phyloP scores from a whole-genome alignment of 495 filamentous ascomycete genomes.

The Cryomyces minteri region DNA sequence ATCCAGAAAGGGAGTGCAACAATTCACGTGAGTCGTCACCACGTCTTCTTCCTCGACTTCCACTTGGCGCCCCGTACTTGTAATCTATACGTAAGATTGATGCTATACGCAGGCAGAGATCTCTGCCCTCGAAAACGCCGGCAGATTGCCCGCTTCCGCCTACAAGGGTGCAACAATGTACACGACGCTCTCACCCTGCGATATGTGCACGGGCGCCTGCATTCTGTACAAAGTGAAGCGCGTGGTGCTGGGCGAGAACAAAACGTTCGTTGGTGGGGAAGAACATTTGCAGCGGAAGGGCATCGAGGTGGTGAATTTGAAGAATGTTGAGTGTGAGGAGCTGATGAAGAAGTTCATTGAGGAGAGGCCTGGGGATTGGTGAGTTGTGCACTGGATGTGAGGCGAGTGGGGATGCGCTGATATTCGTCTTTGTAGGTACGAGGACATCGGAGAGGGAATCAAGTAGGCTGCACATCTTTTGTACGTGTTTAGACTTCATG shows the following conservation, averaged over 20 bases:
- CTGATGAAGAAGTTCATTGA: slow-evolving; percentile 64
- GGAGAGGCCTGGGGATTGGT: slow-evolving; percentile 64
- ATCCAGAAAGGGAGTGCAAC: slow-evolving; percentile 60
- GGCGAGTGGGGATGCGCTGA: not conserved
- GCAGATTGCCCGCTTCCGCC: slow-evolving; percentile 49
- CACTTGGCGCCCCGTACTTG: too few relatives aligned
- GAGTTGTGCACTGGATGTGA: slow-evolving; percentile 10
- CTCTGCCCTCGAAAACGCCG: slow-evolving; percentile 59
- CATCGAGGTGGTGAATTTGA: slow-evolving; percentile 56
- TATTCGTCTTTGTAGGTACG: not conserved
- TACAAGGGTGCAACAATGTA: slow-evolving; percentile 71
- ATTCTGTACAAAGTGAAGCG: slow-evolving; percentile 63
- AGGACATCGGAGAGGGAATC: not conserved
- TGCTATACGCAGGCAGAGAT: slow-evolving; percentile 46
- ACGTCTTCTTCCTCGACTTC: not conserved
- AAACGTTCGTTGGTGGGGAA: slow-evolving; percentile 62
- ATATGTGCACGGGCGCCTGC: slow-evolving; percentile 79
- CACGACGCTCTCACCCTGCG: slow-evolving; percentile 72
- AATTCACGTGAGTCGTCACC: slow-evolving; percentile 40
- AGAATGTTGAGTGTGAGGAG: slow-evolving; percentile 47
- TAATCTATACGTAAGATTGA: too few relatives aligned
- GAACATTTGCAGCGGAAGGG: slow-evolving; percentile 50
- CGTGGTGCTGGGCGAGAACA: slow-evolving; percentile 74
- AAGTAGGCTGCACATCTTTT: too few relatives aligned
- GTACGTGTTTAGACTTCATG: not conserved